These are phyloP conservation scores for Fusarium chuoi DNA, from an alignment of 2,329 filamentous ascomycete species.

Conservation along the genomic window DNA sequence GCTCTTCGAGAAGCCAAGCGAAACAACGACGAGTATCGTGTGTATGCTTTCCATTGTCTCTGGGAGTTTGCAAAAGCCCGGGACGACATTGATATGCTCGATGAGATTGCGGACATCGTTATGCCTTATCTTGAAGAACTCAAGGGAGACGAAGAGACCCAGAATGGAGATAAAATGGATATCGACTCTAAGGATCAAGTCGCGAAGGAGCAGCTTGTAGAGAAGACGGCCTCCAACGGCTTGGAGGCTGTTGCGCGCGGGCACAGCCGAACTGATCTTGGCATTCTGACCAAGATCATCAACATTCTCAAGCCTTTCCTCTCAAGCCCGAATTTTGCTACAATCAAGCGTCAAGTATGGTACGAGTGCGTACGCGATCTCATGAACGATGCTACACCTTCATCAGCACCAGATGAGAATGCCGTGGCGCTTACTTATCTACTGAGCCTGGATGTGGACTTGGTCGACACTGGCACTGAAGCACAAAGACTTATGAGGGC, in stretches of 20 bases:
- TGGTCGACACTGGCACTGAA: conserved; percentile 61
- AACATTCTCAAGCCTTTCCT: conserved; percentile 55
- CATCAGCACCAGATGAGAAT: conserved; percentile 27
- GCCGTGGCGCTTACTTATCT: conserved; percentile 53
- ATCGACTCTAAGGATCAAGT: conserved; percentile 60
- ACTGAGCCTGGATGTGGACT: conserved; percentile 58
- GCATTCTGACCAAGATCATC: conserved; percentile 54
- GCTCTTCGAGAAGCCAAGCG: conserved; percentile 88
- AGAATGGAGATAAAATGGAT: conserved; percentile 75
- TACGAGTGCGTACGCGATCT: conserved; percentile 61
- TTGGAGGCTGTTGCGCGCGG: conserved; percentile 62
- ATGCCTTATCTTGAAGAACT: conserved; percentile 69
- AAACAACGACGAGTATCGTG: conserved; percentile 86
- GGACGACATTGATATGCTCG: conserved; percentile 75
- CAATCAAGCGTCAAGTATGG: conserved; percentile 62
- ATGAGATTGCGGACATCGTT: conserved; percentile 73
- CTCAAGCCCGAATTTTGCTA: conserved; percentile 50
- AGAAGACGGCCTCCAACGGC: conserved; percentile 59
- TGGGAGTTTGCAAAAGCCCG: conserved; percentile 77
- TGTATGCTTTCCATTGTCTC: conserved; percentile 76
- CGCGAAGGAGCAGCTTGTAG: conserved; percentile 53
- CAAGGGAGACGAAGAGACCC: conserved; percentile 65
- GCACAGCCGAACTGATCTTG: conserved; percentile 57
- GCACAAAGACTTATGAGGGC: conserved; percentile 60
- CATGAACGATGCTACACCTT: conserved; percentile 54